Percentiles rank a stretch among this genome's conserved stretches.
phyloP scores from a whole-genome alignment of 2,329 filamentous ascomycete genomes.

The Curvularia verruculosa region DNA sequence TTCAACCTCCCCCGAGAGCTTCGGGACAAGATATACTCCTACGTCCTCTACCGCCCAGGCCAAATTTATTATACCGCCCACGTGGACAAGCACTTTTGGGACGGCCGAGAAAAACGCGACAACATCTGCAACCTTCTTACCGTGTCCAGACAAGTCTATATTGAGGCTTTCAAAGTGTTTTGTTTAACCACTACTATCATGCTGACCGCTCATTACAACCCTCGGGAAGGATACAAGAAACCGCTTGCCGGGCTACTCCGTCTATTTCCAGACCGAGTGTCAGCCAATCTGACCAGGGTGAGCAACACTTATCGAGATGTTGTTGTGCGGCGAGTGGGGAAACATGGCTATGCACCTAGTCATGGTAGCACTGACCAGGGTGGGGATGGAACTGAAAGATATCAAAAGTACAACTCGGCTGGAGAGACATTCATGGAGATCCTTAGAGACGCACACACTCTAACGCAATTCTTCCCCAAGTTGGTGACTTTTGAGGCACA shows the following conservation, averaged over 20 bases:
- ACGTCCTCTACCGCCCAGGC: conserved; percentile 19
- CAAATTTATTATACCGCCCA: conserved; percentile 11
- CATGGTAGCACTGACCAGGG: background rate
- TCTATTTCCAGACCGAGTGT: conserved; percentile 23
- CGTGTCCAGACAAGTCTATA: conserved; percentile 25
- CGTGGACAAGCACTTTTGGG: background rate
- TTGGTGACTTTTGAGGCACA: conserved; percentile 13
- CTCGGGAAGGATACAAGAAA: background rate
- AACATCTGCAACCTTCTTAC: conserved; percentile 21
- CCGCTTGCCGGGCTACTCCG: conserved; percentile 15
- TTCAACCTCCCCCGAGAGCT: conserved; percentile 27
- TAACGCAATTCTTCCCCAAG: conserved; percentile 22
- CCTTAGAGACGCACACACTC: conserved; percentile 16
- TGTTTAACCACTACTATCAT: conserved; percentile 19
- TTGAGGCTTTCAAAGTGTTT: conserved; percentile 27
- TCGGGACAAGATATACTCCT: conserved; percentile 28
- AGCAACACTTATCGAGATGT: conserved; percentile 3
- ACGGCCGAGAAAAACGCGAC: background rate
- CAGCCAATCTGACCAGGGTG: conserved; percentile 5
- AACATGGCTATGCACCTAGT: conserved; percentile 1
- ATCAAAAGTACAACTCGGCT: conserved; percentile 3
- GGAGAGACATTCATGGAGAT: conserved; percentile 13
- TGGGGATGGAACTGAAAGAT: conserved; percentile 1
- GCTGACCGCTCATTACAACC: conserved; percentile 1
- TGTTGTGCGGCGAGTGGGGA: background rate